phyloP scores from a whole-genome alignment of 768 basidiomycete species.

The Trametes meyenii region DNA sequence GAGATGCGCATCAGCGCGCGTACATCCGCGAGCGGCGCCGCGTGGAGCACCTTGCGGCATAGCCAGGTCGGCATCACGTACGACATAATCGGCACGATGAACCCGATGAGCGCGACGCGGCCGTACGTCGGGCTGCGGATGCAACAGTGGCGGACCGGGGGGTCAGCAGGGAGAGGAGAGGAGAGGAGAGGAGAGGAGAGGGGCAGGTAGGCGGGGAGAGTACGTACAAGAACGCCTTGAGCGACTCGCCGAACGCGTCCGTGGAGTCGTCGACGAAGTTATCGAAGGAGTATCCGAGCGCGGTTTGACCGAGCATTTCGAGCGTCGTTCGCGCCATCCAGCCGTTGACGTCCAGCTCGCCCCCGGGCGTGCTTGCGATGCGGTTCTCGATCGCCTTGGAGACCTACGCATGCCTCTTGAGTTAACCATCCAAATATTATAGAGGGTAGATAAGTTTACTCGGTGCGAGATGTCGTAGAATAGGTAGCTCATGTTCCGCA shows the following conservation, averaged over 20 bases:
- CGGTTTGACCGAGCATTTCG: slow-evolving; percentile 21
- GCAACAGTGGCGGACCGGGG: too few relatives aligned
- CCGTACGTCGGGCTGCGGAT: not conserved
- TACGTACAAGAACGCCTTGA: slow-evolving; percentile 18
- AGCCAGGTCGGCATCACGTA: slow-evolving; percentile 27
- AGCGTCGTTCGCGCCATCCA: slow-evolving; percentile 22
- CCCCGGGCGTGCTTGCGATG: not conserved
- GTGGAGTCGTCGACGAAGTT: slow-evolving; percentile 11
- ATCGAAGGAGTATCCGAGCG: slow-evolving; percentile 22
- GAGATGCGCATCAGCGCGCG: slow-evolving; percentile 38
- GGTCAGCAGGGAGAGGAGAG: not conserved
- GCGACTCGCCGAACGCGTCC: slow-evolving; percentile 12
- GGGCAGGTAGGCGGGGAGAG: not conserved
- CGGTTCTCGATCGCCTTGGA: slow-evolving; percentile 24
- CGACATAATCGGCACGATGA: not conserved
- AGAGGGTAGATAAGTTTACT: not conserved
- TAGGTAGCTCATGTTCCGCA: slow-evolving; percentile 27
- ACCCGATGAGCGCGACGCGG: slow-evolving; percentile 1
- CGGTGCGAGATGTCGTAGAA: slow-evolving; percentile 24
- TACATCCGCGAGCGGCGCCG: slow-evolving; percentile 37
- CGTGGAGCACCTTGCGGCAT: slow-evolving; percentile 36
- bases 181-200: not conserved
- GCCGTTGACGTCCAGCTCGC: slow-evolving; percentile 20
- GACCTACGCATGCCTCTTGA: slow-evolving; percentile 13
- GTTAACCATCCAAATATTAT: not conserved